Evolutionary conservation across 2,329 filamentous ascomycete genomes (phyloP).

Genomic region (Macroventuria anomochaeta): DNA sequence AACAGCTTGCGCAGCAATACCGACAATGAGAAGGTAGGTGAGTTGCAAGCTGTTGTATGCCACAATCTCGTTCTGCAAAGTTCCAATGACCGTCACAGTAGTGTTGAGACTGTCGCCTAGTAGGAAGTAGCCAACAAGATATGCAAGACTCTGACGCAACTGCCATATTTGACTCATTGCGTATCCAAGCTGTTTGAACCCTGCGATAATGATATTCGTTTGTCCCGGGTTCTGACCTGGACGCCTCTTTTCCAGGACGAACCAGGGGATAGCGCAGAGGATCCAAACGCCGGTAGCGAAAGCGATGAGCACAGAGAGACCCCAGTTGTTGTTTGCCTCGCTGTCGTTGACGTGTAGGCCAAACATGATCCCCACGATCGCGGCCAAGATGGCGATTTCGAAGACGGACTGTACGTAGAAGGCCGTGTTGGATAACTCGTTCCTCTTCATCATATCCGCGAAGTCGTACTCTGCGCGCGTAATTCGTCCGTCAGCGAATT

Average conservation of each 20-base stretch:
- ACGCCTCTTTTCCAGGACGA: constrained; percentile 67
- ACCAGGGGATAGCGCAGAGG: constrained; percentile 70
- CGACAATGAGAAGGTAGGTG: constrained; percentile 71
- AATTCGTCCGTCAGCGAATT: constrained; percentile 57
- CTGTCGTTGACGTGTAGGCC: constrained; percentile 65
- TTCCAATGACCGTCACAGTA: constrained; percentile 71
- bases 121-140: constrained; percentile 69
- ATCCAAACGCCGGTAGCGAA: constrained; percentile 71
- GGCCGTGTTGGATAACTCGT: constrained; percentile 66
- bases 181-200: constrained; percentile 64
- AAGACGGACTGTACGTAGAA: constrained; percentile 69
- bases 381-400: constrained; percentile 57
- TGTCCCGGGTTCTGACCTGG: constrained; percentile 63
- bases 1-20: constrained; percentile 67
- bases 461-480: constrained; percentile 65
- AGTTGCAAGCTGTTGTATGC: constrained; percentile 69
- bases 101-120: constrained; percentile 75
- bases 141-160: constrained; percentile 69
- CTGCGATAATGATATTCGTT: constrained; percentile 62
- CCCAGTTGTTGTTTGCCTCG: constrained; percentile 69
- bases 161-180: constrained; percentile 67
- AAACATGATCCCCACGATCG: constrained; percentile 55
- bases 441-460: constrained; percentile 60
- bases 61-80: constrained; percentile 69
- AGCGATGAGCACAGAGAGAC: constrained; percentile 68